phyloP scores from a whole-genome alignment of 495 filamentous ascomycete genomes.

The Thermochaetoides thermophila region DNA sequence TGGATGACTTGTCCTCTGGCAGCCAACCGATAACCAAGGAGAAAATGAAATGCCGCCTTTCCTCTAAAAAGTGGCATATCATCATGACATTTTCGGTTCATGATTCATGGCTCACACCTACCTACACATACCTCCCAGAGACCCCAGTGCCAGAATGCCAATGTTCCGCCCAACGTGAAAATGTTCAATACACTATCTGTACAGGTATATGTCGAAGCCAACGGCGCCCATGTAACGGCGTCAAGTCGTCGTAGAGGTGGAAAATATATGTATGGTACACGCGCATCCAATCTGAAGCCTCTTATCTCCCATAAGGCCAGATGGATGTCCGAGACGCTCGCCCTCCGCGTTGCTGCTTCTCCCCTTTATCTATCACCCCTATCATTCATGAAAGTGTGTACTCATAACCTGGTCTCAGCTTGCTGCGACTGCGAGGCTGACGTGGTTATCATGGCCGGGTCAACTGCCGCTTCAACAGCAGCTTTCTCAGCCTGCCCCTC shows the following conservation, averaged over 20 bases:
- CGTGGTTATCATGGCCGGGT: slow-evolving; percentile 10
- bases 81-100: too few relatives aligned
- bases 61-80: too few relatives aligned
- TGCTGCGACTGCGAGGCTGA: slow-evolving; percentile 6
- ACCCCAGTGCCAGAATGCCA: not conserved
- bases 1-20: too few relatives aligned
- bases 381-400: not conserved
- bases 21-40: too few relatives aligned
- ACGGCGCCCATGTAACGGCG: not conserved
- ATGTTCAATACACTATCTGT: slow-evolving; percentile 16
- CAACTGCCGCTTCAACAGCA: too few relatives aligned
- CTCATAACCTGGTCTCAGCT: slow-evolving; percentile 14
- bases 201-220: slow-evolving; percentile 4
- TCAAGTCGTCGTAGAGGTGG: not conserved
- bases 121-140: too few relatives aligned
- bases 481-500: slow-evolving; percentile 1
- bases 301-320: not conserved
- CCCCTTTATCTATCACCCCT: too few relatives aligned
- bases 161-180: not conserved
- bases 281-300: not conserved
- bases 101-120: too few relatives aligned
- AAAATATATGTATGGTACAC: slow-evolving; percentile 2
- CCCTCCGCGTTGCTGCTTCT: too few relatives aligned
- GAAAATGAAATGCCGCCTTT: too few relatives aligned
- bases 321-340: too few relatives aligned